Percentiles rank a stretch among this genome's conserved stretches.
Conservation (phyloP, 73 alveolate genomes). For the Effrenium voratum region DNA sequence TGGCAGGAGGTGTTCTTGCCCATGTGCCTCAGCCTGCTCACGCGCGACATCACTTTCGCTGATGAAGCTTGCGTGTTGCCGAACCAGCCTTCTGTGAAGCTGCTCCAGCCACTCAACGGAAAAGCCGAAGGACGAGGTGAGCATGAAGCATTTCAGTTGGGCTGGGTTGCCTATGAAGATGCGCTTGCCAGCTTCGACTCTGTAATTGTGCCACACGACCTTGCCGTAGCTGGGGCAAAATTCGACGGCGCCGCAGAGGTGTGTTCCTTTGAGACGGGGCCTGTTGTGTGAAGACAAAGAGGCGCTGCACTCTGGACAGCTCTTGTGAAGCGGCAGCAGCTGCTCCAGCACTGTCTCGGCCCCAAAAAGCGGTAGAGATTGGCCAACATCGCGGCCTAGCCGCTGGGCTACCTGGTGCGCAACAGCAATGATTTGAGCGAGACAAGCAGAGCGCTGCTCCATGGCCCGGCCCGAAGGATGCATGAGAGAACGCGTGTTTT, state of each 20-base stretch:
- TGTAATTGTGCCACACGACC: slow-evolving; percentile 11
- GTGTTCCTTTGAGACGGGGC: background rate
- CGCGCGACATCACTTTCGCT: background rate
- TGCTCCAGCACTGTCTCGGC: background rate
- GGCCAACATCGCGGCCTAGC: background rate
- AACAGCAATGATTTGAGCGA: too few species aligned
- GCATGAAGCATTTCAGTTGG: slow-evolving; percentile 5
- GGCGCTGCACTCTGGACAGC: background rate
- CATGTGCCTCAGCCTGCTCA: background rate
- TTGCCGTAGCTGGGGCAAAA: background rate
- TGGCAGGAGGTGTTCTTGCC: background rate
- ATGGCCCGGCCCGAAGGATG: too few species aligned
- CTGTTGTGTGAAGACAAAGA: background rate
- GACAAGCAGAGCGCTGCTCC: too few species aligned
- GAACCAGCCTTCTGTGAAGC: background rate
- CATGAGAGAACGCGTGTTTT: too few species aligned
- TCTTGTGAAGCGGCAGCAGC: background rate
- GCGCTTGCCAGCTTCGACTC: background rate
- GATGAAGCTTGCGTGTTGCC: slow-evolving; percentile 43
- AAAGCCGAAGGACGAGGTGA: background rate
- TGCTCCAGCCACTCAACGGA: slow-evolving; percentile 1
- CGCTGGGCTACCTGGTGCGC: background rate
- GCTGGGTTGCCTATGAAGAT: background rate
- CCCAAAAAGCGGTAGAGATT: background rate
- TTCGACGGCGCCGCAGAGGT: background rate